Evolutionary conservation across 225 moss, liverwort and hornwort genomes (phyloP).

Genomic region (Asterella californica): DNA sequence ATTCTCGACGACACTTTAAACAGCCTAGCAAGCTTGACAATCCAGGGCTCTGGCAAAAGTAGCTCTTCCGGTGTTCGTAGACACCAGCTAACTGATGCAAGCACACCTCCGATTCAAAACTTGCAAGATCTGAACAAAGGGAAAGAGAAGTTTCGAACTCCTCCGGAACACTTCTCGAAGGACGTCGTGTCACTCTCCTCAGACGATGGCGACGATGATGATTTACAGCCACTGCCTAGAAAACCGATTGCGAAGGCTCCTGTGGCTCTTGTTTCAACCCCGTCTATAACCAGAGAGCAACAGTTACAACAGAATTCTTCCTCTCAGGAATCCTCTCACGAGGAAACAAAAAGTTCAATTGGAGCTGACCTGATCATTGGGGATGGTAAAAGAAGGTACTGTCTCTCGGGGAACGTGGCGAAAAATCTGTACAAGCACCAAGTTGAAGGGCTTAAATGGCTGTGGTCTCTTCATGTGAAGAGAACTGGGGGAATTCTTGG

Average conservation of each 20-base stretch:
- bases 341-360: neutral
- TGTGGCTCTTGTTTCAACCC: neutral
- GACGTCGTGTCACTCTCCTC: constrained; percentile 27
- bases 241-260: neutral
- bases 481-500: constrained; percentile 93
- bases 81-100: neutral
- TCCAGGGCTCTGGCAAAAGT: constrained; percentile 14
- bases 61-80: neutral
- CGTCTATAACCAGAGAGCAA: neutral
- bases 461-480: constrained; percentile 79
- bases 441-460: constrained; percentile 66
- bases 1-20: constrained; percentile 12
- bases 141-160: neutral
- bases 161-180: constrained; percentile 7
- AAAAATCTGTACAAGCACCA: constrained; percentile 77
- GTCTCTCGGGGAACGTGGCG: constrained; percentile 58
- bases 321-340: neutral
- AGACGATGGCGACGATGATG: constrained; percentile 29
- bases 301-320: neutral
- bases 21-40: constrained; percentile 21
- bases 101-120: neutral
- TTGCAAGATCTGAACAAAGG: neutral
- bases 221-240: neutral
- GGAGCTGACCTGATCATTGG: constrained; percentile 31
- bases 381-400: constrained; percentile 54